Evolutionary conservation across 2,329 filamentous ascomycete species (phyloP), one percentile per base, ranked within the genome.

Genomic region (Sphaerulina populicola): DNA sequence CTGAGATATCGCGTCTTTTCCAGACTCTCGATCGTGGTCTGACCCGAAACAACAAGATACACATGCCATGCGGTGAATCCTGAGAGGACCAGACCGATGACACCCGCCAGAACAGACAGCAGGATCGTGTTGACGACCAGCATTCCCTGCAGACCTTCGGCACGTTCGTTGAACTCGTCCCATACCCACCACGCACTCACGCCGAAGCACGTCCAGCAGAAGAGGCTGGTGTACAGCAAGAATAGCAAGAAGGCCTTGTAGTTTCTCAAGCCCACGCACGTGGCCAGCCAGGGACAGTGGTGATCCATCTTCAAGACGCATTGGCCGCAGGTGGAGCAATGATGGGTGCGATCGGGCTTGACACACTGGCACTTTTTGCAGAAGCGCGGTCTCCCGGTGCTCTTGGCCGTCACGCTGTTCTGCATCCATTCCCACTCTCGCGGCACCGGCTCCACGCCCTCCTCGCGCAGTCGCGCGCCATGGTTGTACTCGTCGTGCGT

Each of bases 261-360:
- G 71, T 98, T 98, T 65, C 81, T 82, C 57, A 98, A 74, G 15
- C 93, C 93, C 53, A 98, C 86, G 69, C 93, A 98, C 3, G 88
- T 95, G 27, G 93, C 91, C 44, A 98, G 78, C 93, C 93, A 98
- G 12, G 93, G 93, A 68, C 93, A 98, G 72, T 98, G 93, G 69
- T 98, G 93, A 67, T 98, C 93, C 93, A 98, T 98, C 76, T 98
- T 98, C 68, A 98, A 77, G 23, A 98, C 90, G 68, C 93, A 98
- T 64, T 86, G 85, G 60, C 85, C 82, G 72, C 93, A 98, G 3
- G 89, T 94, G 9, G 88, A 94, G 77, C 93, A 98, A 74, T 98
- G 93, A 69, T 98, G 93, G 30, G 91, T 83, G 55, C 93, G 87
- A 71, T 98, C 93, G 38, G 93, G 93, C 73, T 98, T 98, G 57